Evolutionary conservation across 169 alveolate species (phyloP).

Genomic region (Babesia bovis): DNA sequence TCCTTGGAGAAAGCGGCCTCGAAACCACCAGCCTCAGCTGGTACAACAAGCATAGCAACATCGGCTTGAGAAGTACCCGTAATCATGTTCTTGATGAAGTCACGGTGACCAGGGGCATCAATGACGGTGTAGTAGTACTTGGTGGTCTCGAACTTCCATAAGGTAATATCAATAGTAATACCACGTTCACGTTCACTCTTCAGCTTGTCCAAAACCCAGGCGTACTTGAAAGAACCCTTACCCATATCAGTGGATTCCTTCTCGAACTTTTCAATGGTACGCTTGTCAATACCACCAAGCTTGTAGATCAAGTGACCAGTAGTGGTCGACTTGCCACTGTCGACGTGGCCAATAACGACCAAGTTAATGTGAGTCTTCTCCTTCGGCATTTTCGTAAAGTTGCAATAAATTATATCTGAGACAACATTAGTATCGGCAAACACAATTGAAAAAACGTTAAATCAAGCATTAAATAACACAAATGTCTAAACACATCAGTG

Average conservation of each 20-base stretch:
- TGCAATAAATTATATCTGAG: too few species aligned
- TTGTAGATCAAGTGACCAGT: slow-evolving; percentile 93
- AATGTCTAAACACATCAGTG: too few species aligned
- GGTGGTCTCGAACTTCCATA: slow-evolving; percentile 96
- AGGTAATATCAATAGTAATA: slow-evolving; percentile 96
- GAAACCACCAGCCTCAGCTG: slow-evolving; percentile 97
- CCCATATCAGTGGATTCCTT: slow-evolving; percentile 93
- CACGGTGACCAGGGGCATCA: slow-evolving; percentile 99
- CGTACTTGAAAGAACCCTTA: slow-evolving; percentile 95
- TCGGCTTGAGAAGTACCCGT: slow-evolving; percentile 99
- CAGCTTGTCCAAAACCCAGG: slow-evolving; percentile 97
- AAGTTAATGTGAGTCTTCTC: slow-evolving; percentile 91
- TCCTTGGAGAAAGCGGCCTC: slow-evolving; percentile 95
- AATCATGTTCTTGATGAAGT: slow-evolving; percentile 98
- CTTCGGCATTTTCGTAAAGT: slow-evolving; percentile 71
- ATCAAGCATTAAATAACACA: too few species aligned
- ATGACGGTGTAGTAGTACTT: slow-evolving; percentile 96
- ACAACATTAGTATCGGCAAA: too few species aligned
- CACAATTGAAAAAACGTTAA: too few species aligned
- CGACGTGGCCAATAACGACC: slow-evolving; percentile 98
- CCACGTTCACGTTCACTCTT: slow-evolving; percentile 99
- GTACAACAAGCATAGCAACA: slow-evolving; percentile 96
- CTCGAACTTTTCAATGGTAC: slow-evolving; percentile 94
- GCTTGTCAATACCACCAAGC: slow-evolving; percentile 94
- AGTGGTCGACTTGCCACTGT: slow-evolving; percentile 96